phyloP scores from a whole-genome alignment of 192 early-diverging fungal species.

The Mortierella alpina region DNA sequence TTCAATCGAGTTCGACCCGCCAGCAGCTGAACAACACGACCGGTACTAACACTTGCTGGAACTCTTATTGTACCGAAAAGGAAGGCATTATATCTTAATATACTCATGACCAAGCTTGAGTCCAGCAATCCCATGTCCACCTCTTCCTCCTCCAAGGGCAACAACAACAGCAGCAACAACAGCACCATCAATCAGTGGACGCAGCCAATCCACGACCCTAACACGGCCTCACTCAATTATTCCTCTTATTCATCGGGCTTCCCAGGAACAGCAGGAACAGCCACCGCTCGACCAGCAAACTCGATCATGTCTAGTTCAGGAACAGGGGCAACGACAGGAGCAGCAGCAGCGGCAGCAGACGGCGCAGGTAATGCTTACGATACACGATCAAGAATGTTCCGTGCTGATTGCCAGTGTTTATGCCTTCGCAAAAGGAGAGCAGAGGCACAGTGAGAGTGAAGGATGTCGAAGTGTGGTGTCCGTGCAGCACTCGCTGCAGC shows the following conservation, averaged over 20 bases:
- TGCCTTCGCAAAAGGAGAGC: too few species aligned
- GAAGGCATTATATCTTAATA: neutral
- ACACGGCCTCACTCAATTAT: constrained; percentile 23
- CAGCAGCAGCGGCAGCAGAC: neutral
- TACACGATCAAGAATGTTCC: too few species aligned
- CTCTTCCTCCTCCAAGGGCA: constrained; percentile 35
- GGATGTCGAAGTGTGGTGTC: too few species aligned
- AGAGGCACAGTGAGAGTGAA: too few species aligned
- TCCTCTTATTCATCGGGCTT: constrained; percentile 28
- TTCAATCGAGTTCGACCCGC: neutral
- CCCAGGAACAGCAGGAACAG: constrained; percentile 22
- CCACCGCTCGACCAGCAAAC: constrained; percentile 6
- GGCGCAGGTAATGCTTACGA: neutral
- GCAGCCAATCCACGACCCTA: constrained; percentile 30
- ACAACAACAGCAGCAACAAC: constrained; percentile 10
- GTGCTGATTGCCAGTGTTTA: too few species aligned
- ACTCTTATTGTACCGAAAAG: too few species aligned
- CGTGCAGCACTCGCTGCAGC: too few species aligned
- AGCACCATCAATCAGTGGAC: constrained; percentile 25
- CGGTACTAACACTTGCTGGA: too few species aligned
- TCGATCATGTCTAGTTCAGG: constrained; percentile 26
- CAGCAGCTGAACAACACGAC: neutral
- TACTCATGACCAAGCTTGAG: constrained; percentile 47
- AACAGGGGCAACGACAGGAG: constrained; percentile 1
- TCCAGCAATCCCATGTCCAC: constrained; percentile 36